Base-by-base conservation (phyloP, 495 filamentous ascomycete genomes). In the Penicillium longicatenatum region DNA sequence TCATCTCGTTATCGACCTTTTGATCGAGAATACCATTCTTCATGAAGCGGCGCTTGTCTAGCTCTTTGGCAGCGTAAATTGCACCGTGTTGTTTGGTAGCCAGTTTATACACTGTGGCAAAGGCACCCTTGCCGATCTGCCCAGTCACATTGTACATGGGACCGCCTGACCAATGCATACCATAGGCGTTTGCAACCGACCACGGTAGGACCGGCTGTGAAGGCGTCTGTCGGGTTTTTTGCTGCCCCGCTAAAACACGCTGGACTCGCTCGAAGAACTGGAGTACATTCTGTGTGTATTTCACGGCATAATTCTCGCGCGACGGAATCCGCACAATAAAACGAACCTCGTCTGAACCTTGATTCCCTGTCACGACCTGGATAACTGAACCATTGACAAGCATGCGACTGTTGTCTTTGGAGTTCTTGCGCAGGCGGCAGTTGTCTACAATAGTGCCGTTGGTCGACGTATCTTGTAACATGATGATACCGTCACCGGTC, bases 1-100 rank as follows among this genome's bases (percentile, higher is more conserved):
- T 87, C 85, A 98, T 92, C 72, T 98, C 94, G 60, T 93, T 96
- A 60, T 95, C 88, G 3, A 98, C 86, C 68, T 92, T 93, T 62
- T 88, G 84, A 64, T 93, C 90, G 26, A 92, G 72, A 20, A 89
- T 81, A 39, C 90, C 90, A 66, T 94, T 91, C 68, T 93, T 96
- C 78, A 92, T 89, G 70, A 97, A 93, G 16, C 84, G 82, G 43
- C 86, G 83, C 73, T 96, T 97, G 65, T 95, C 89, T 4, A 98
- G 83, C 64, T 97, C 89, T 66, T 98, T 98, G 3, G 90, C 90
- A 3, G 94, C 94, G 62, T 86, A 93, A 0, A 91, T 84, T 16
- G 85, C 73, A 12, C 94, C 94, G 60, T 91, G 86, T 55, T 84
- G 85, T 68, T 88, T 91, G 30, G 85, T 85, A 2, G 93, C 89